Conservation (phyloP, 1,139 yeast genomes). For the Debaryomycetaceae sp. region DNA sequence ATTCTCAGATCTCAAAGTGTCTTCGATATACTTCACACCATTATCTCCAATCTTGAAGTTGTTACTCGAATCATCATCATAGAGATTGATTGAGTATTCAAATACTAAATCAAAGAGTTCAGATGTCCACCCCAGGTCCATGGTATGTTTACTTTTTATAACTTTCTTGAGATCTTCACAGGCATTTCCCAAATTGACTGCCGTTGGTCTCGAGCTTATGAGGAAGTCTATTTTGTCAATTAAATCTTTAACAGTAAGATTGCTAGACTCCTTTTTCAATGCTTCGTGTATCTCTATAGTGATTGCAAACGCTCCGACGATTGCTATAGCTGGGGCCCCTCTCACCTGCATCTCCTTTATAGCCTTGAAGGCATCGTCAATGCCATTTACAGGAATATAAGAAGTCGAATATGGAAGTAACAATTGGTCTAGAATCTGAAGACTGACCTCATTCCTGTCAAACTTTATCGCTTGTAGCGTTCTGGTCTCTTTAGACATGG, state of each 20-base stretch:
- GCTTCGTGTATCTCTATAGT: conserved; percentile 56
- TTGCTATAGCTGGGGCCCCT: conserved; percentile 98
- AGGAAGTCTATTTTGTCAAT: conserved; percentile 56
- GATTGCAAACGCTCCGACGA: conserved; percentile 86
- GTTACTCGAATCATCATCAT: conserved; percentile 72
- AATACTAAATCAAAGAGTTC: conserved; percentile 38
- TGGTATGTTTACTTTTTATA: conserved; percentile 15
- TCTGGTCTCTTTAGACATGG: not conserved
- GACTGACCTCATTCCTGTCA: conserved; percentile 40
- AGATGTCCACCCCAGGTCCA: conserved; percentile 15
- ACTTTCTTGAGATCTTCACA: conserved; percentile 53
- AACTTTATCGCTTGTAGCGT: conserved; percentile 70
- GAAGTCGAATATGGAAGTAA: conserved; percentile 73
- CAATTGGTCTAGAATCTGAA: conserved; percentile 76
- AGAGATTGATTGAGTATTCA: conserved; percentile 55
- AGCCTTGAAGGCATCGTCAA: conserved; percentile 74
- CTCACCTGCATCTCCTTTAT: conserved; percentile 91
- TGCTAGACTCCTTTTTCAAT: conserved; percentile 8
- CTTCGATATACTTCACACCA: conserved; percentile 68
- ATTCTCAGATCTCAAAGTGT: conserved; percentile 42
- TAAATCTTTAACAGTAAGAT: conserved; percentile 29
- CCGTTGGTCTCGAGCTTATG: conserved; percentile 86
- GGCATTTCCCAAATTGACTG: conserved; percentile 86
- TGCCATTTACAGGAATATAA: conserved; percentile 56
- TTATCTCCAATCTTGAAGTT: conserved; percentile 75